Evolutionary conservation across 306 rosid genomes (phyloP).

Genomic region (Corylus americana): DNA sequence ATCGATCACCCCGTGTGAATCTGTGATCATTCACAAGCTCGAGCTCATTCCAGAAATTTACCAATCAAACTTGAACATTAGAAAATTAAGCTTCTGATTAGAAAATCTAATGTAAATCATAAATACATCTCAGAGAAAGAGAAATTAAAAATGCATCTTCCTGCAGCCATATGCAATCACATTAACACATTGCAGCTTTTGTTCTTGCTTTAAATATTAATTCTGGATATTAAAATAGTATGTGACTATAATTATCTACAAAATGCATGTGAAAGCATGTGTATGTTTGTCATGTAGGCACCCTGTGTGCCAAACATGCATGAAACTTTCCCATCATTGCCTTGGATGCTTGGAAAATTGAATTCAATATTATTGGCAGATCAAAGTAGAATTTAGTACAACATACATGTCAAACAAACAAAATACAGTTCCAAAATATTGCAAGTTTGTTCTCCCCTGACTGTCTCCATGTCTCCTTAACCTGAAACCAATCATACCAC

Average conservation of each 20-base stretch:
- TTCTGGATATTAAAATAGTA: conserved; percentile 27
- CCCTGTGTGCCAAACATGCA: background rate
- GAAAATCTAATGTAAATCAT: no score
- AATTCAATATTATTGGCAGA: background rate
- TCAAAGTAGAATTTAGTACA: conserved; percentile 2
- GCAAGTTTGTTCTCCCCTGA: background rate
- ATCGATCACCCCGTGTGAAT: no score
- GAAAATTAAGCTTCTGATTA: no score
- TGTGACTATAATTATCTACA: background rate
- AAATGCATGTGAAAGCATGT: conserved; percentile 44
- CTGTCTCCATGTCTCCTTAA: background rate
- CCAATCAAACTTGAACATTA: no score
- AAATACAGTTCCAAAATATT: background rate
- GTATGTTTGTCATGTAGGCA: conserved; percentile 2
- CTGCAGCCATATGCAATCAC: conserved; percentile 38
- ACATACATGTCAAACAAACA: background rate
- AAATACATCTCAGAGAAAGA: background rate
- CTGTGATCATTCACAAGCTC: no score
- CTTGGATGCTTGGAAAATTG: conserved; percentile 1
- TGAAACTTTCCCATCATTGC: background rate
- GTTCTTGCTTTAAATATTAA: background rate
- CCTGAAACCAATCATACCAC: conserved; percentile 12
- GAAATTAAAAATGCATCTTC: conserved; percentile 9
- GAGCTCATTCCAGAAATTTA: no score
- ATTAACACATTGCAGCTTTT: conserved; percentile 13